Evolutionary conservation across 192 early-diverging fungal species (phyloP).

Genomic region (Coemansia guatemalensis): DNA sequence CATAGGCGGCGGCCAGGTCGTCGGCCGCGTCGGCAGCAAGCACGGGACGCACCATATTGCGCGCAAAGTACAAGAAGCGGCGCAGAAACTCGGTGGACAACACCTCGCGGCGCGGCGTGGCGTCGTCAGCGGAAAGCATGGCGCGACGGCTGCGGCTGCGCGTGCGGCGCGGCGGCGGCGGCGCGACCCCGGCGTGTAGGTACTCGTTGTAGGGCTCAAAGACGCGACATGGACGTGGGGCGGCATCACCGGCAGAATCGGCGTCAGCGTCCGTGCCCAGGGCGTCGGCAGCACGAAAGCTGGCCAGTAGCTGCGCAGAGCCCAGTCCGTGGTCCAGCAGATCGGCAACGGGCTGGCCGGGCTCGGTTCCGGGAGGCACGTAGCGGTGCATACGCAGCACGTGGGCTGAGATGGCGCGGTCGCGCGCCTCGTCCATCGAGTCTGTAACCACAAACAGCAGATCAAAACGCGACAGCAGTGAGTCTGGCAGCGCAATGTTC

Average conservation of each 20-base stretch:
- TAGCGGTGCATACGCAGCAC: slow-evolving; percentile 95
- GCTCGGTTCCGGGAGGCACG: slow-evolving; percentile 77
- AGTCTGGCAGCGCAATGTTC: slow-evolving; percentile 96
- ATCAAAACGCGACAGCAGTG: slow-evolving; percentile 96
- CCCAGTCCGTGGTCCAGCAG: slow-evolving; percentile 45
- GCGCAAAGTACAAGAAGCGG: slow-evolving; percentile 95
- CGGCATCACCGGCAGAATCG: slow-evolving; percentile 51
- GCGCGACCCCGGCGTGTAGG: slow-evolving; percentile 71
- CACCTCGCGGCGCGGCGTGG: slow-evolving; percentile 58
- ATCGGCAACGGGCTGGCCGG: slow-evolving; percentile 63
- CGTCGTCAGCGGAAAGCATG: slow-evolving; percentile 9
- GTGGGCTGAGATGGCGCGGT: slow-evolving; percentile 88
- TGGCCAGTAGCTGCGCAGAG: slow-evolving; percentile 34
- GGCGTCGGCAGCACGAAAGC: slow-evolving; percentile 32
- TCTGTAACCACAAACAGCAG: slow-evolving; percentile 95
- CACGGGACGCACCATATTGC: slow-evolving; percentile 78
- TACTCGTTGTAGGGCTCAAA: slow-evolving; percentile 88
- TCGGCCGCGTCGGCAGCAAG: slow-evolving; percentile 82
- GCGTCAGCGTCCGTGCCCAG: slow-evolving; percentile 46
- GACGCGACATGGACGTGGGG: slow-evolving; percentile 61
- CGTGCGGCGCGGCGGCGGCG: slow-evolving; percentile 16
- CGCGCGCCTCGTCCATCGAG: slow-evolving; percentile 79
- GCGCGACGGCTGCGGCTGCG: slow-evolving; percentile 37
- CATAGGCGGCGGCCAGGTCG: slow-evolving; percentile 77
- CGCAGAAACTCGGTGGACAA: slow-evolving; percentile 87